Base-by-base conservation (phyloP, 2,329 filamentous ascomycete species). In the Ophiostoma sp. region DNA sequence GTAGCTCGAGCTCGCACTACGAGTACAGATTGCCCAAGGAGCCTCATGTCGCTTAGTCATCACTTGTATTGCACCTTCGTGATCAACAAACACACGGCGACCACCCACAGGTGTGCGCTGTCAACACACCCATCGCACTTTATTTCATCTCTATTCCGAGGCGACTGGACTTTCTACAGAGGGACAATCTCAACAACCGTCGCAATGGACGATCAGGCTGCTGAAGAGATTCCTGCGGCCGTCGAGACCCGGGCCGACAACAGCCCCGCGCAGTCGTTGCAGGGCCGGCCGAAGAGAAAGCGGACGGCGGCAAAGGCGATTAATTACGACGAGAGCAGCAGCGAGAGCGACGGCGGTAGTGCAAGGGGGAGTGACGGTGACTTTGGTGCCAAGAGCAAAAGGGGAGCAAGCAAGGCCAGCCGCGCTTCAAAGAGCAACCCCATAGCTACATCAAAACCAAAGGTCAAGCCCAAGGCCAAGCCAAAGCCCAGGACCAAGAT, bases 251-350 rank as follows among this genome's bases (percentile, higher is more conserved):
- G 38, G 55, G 27, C 55, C 55, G n/a, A 40, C 27, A 63, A 1
- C 60, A 38, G 36, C 58, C 60, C 27, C 27, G 55, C n/a, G 5
- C 38, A 41, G 58, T 63, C 38, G 60, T 9, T 16, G 40, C 60
- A 41, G 4, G 60, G 60, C n/a, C 60, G 60, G 8, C 60, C 60
- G 4, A 63, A 63, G 38, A 40, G 60, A 16, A 63, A 63, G 40
- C 60, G 60, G 36, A 16, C 58, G 5, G 58, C 38, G n/a, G 40
- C 40, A 9, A 62, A 16, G 18, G 16, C 16, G 1, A 9, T 44
- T 7, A 18, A 18, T 16, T 63, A 18, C 9, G 16, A 12, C 11
- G 60, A 42, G 7, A 44, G 60, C 60, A 12, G 38, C n/a, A n/a
- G 9, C 40, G 40, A 63, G 0, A 44, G 38, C 16, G 40, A 63